Evolutionary conservation across 176 grass and related monocot species (phyloP).

Genomic region (Paspalum vaginatum): DNA sequence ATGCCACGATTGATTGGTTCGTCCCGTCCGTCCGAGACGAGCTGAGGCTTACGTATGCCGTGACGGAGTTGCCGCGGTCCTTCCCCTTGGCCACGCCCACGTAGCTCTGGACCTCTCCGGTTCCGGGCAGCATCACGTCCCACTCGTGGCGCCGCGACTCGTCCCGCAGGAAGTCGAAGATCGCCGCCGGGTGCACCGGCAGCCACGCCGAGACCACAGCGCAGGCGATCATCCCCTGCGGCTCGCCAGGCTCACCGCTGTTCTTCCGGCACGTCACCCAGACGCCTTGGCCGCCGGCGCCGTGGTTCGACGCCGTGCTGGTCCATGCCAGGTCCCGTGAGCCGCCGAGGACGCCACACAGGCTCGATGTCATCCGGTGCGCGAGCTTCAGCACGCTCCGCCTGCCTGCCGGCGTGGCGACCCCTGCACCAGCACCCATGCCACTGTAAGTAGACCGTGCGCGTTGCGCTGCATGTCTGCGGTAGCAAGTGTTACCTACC

Average conservation of each 20-base stretch:
- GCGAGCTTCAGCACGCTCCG: constrained; percentile 83
- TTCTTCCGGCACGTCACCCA: constrained; percentile 53
- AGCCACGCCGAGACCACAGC: constrained; percentile 68
- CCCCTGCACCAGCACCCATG: constrained; percentile 36
- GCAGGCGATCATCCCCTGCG: constrained; percentile 61
- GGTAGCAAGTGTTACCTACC: constrained; percentile 28
- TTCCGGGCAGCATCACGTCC: constrained; percentile 53
- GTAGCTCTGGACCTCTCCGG: constrained; percentile 38
- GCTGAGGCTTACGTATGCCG: constrained; percentile 54
- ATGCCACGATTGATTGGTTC: neutral
- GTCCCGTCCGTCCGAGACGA: neutral
- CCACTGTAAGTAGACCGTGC: too few relatives aligned
- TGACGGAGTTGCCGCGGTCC: constrained; percentile 71
- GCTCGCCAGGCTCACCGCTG: constrained; percentile 66
- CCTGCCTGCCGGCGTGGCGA: constrained; percentile 69
- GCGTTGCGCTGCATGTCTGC: too few relatives aligned
- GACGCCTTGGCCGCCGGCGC: constrained; percentile 42
- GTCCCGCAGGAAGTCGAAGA: constrained; percentile 67
- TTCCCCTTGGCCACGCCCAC: constrained; percentile 69
- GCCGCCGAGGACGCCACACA: constrained; percentile 53
- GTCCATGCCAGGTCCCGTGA: constrained; percentile 52
- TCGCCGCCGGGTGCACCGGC: constrained; percentile 44
- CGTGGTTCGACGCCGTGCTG: constrained; percentile 20
- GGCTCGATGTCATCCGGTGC: constrained; percentile 65
- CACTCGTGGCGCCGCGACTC: constrained; percentile 65